Conservation (phyloP, 345 rosid species). For the Rhizophora apiculata region DNA sequence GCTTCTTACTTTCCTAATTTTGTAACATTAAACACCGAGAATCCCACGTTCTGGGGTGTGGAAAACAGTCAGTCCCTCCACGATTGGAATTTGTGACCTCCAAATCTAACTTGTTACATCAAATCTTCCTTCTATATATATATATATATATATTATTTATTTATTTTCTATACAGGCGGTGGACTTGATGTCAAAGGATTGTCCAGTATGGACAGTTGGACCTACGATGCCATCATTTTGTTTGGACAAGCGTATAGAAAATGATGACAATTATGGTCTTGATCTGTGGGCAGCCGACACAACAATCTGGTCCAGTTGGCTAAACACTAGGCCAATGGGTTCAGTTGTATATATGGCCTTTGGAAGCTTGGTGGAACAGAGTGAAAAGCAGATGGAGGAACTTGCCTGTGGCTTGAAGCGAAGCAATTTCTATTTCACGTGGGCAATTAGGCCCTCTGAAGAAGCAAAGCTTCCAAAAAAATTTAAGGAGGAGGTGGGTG, state of each 20-base stretch:
- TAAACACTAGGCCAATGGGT: conserved; percentile 35
- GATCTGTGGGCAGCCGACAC: conserved; percentile 39
- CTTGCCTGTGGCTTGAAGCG: conserved; percentile 38
- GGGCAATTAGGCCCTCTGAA: conserved; percentile 53
- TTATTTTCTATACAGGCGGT: conserved; percentile 27
- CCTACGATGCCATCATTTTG: conserved; percentile 66
- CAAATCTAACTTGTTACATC: too few relatives aligned
- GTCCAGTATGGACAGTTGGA: conserved; percentile 47
- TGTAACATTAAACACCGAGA: too few relatives aligned
- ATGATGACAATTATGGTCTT: conserved; percentile 46
- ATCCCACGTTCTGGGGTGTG: too few relatives aligned
- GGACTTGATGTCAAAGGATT: conserved; percentile 40
- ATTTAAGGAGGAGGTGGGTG: conserved; percentile 15
- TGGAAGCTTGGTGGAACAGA: conserved; percentile 54
- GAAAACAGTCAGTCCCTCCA: too few relatives aligned
- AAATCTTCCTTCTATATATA: too few relatives aligned
- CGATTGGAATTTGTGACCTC: too few relatives aligned
- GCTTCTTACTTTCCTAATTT: too few relatives aligned
- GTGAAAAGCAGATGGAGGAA: conserved; percentile 49
- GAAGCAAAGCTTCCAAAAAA: conserved; percentile 40
- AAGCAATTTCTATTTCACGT: conserved; percentile 38
- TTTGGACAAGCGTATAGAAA: conserved; percentile 43
- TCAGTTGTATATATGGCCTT: conserved; percentile 67
- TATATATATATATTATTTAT: neutral
- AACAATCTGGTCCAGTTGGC: conserved; percentile 38